Percentiles rank a stretch among this genome's conserved stretches.
Evolutionary conservation across 331 rosid species (phyloP).

Genomic region (Ulmus americana): DNA sequence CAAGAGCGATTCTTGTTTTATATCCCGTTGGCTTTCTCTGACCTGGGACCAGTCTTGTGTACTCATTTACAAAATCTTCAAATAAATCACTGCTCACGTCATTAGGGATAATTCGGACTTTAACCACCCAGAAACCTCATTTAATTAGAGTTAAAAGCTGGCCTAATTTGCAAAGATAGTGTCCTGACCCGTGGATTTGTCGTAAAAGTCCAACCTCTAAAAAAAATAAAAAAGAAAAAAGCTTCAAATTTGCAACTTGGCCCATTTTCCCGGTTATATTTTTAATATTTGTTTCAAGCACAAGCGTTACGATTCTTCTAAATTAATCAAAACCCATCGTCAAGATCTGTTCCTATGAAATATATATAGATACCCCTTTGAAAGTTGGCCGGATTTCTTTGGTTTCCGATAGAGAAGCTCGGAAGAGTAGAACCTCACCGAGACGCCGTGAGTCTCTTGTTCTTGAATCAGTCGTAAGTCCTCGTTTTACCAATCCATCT

Average conservation of each 20-base stretch:
- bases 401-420: not conserved
- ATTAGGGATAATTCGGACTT: not conserved
- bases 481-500: not conserved
- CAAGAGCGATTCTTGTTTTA: not conserved
- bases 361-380: constrained; percentile 1
- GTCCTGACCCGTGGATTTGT: no score
- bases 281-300: not conserved
- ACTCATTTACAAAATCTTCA: no score
- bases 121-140: not conserved
- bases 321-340: not conserved
- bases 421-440: constrained; percentile 2
- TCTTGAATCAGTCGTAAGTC: constrained; percentile 13
- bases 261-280: not conserved
- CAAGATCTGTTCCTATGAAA: not conserved
- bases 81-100: not conserved
- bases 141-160: not conserved
- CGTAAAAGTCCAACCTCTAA: not conserved
- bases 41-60: not conserved
- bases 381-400: constrained; percentile 15
- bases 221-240: not conserved
- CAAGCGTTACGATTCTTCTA: not conserved
- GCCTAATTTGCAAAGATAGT: no score
- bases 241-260: not conserved
- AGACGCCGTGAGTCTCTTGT: not conserved
- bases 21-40: not conserved